These are phyloP conservation scores for Termitomyces sp. DNA, from an alignment of 768 basidiomycete genomes.

Conservation along the genomic window DNA sequence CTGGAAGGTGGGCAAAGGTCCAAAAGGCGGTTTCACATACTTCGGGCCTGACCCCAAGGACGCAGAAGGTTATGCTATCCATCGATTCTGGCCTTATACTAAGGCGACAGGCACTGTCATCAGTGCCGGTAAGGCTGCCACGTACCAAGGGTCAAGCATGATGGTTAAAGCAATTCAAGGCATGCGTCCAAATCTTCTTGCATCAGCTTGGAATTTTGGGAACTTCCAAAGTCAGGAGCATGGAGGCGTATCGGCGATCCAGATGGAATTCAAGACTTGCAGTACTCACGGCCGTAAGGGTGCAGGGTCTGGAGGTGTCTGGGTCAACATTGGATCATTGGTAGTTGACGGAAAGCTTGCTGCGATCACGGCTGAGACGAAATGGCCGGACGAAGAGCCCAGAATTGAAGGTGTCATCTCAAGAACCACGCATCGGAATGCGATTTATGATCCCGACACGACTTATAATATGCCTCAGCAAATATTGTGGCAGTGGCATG, in stretches of 20 bases:
- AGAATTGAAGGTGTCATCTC: slow-evolving; percentile 47
- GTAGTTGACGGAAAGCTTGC: slow-evolving; percentile 77
- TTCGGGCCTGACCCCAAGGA: slow-evolving; percentile 4
- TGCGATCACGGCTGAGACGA: slow-evolving; percentile 74
- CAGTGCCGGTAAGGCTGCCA: slow-evolving; percentile 52
- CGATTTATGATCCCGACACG: slow-evolving; percentile 69
- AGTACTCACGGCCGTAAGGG: slow-evolving; percentile 76
- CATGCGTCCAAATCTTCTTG: slow-evolving; percentile 93
- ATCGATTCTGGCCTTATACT: slow-evolving; percentile 6
- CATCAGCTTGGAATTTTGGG: slow-evolving; percentile 92
- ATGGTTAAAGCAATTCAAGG: slow-evolving; percentile 96
- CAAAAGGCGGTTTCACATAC: not conserved
- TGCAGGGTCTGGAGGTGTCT: slow-evolving; percentile 75
- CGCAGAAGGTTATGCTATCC: slow-evolving; percentile 6
- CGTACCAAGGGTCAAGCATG: slow-evolving; percentile 68
- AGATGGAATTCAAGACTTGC: slow-evolving; percentile 94
- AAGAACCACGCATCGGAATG: slow-evolving; percentile 57
- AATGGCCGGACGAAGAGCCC: slow-evolving; percentile 57
- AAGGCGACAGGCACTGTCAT: slow-evolving; percentile 56
- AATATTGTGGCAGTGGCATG: slow-evolving; percentile 76
- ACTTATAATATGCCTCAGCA: slow-evolving; percentile 70
- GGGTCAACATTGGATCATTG: slow-evolving; percentile 79
- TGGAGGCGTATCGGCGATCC: slow-evolving; percentile 77
- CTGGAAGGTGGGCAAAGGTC: slow-evolving; percentile 76
- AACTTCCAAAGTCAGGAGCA: slow-evolving; percentile 78